Evolutionary conservation across 306 rosid genomes (phyloP).

Genomic region (Sphenostylis stenocarpa): DNA sequence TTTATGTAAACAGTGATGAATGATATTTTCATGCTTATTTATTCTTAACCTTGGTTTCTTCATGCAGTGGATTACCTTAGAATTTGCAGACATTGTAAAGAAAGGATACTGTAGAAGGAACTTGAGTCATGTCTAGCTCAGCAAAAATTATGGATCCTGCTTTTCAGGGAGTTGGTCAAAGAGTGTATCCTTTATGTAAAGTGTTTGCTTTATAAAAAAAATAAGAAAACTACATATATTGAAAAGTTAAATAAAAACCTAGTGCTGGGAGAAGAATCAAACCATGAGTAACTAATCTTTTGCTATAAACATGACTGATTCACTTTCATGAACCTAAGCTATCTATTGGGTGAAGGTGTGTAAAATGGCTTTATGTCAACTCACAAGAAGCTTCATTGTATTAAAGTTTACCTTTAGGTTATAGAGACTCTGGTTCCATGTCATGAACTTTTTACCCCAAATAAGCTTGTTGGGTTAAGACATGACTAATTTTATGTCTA

Average conservation of each 20-base stretch:
- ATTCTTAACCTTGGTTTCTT: conserved; percentile 30
- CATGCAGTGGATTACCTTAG: conserved; percentile 44
- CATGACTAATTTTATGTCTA: neutral
- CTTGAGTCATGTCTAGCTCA: conserved; percentile 73
- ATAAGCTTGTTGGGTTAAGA: neutral
- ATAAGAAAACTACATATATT: neutral
- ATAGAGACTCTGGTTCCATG: conserved; percentile 5
- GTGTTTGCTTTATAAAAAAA: conserved; percentile 29
- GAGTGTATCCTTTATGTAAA: conserved; percentile 74
- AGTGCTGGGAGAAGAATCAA: conserved; percentile 1
- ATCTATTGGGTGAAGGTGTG: neutral
- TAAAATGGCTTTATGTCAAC: neutral
- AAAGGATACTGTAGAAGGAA: conserved; percentile 29
- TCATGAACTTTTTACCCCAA: conserved; percentile 7
- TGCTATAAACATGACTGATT: conserved; percentile 13
- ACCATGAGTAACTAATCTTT: neutral
- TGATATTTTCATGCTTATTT: conserved; percentile 1
- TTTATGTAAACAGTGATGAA: conserved; percentile 1
- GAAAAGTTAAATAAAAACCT: neutral
- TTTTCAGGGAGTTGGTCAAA: conserved; percentile 93
- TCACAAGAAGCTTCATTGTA: neutral
- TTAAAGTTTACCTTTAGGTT: neutral
- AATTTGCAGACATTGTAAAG: conserved; percentile 40
- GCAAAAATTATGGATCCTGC: conserved; percentile 87
- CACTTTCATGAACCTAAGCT: conserved; percentile 1